Evolutionary conservation across 2,329 filamentous ascomycete genomes (phyloP).

Genomic region (Tolypocladium capitatum): DNA sequence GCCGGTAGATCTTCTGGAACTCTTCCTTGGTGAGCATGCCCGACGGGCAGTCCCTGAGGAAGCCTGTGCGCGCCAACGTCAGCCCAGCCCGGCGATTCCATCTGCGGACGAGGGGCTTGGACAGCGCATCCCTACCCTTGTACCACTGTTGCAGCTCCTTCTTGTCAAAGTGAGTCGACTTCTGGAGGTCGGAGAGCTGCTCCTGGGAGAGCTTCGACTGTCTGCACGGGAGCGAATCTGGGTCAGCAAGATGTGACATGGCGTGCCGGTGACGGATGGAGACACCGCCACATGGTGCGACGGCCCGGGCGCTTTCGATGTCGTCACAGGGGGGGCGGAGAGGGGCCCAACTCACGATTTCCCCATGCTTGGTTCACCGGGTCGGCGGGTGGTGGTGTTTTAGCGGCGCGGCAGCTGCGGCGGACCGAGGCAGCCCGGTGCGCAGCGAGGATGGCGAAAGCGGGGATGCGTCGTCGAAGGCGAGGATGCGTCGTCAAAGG

Average conservation of each 20-base stretch:
- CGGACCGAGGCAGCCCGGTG: background rate
- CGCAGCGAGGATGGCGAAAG: too few relatives aligned
- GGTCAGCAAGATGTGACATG: constrained; percentile 8
- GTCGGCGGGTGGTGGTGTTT: background rate
- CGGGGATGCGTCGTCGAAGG: too few relatives aligned
- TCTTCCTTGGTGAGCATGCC: constrained; percentile 96
- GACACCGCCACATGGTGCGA: too few relatives aligned
- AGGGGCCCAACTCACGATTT: constrained; percentile 4
- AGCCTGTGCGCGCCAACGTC: constrained; percentile 43
- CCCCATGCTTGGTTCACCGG: background rate
- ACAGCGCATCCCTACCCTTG: constrained; percentile 55
- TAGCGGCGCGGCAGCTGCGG: background rate
- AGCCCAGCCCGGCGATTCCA: background rate
- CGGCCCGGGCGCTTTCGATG: background rate
- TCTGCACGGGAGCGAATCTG: constrained; percentile 33
- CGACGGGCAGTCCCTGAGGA: constrained; percentile 94
- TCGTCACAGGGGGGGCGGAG: background rate
- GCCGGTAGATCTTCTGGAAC: constrained; percentile 98
- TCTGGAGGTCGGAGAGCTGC: constrained; percentile 89
- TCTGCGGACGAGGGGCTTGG: too few relatives aligned
- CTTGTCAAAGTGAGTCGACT: constrained; percentile 97
- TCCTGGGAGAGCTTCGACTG: constrained; percentile 97
- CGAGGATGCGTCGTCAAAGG: too few relatives aligned
- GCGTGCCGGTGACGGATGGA: background rate
- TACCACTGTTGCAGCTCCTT: constrained; percentile 99